Conservation (phyloP, 2,329 filamentous ascomycete genomes). For the Penicillium brevicompactum region DNA sequence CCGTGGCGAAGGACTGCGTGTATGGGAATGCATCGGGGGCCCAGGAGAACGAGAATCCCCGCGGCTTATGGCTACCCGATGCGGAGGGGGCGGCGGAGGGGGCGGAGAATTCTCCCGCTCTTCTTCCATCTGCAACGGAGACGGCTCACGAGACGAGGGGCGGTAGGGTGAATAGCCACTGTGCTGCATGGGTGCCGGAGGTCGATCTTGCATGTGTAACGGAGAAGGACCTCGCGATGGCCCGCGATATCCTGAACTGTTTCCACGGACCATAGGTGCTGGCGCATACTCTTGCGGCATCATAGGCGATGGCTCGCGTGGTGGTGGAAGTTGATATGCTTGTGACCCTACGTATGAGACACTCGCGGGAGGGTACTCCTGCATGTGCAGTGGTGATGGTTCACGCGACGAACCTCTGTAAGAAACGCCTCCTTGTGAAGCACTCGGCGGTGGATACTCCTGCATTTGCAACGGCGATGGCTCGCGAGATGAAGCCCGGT, state of each 20-base stretch:
- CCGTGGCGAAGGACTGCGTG: background rate
- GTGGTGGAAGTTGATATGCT: slow-evolving; percentile 11
- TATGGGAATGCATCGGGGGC: slow-evolving; percentile 7
- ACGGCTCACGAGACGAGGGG: slow-evolving; percentile 24
- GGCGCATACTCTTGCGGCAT: slow-evolving; percentile 3
- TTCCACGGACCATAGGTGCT: slow-evolving; percentile 4
- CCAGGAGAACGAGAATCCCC: slow-evolving; percentile 22
- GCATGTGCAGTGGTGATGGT: slow-evolving; percentile 36
- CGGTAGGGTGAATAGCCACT: slow-evolving; percentile 4
- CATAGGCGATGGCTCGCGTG: slow-evolving; percentile 1
- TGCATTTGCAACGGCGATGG: slow-evolving; percentile 11
- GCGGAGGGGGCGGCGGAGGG: slow-evolving; percentile 80
- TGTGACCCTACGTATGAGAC: slow-evolving; percentile 5
- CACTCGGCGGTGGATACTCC: slow-evolving; percentile 4
- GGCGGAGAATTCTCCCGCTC: slow-evolving; percentile 72
- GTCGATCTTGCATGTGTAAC: slow-evolving; percentile 37
- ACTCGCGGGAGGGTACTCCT: slow-evolving; percentile 24
- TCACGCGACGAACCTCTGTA: slow-evolving; percentile 21
- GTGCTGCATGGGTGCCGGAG: background rate
- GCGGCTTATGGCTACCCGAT: slow-evolving; percentile 59
- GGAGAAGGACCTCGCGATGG: slow-evolving; percentile 29
- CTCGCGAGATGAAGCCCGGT: slow-evolving; percentile 14
- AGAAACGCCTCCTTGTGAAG: slow-evolving; percentile 7
- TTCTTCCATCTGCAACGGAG: slow-evolving; percentile 39
- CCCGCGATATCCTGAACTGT: slow-evolving; percentile 2